Conservation (phyloP, 768 basidiomycete genomes). For the Dendrothele bispora region DNA sequence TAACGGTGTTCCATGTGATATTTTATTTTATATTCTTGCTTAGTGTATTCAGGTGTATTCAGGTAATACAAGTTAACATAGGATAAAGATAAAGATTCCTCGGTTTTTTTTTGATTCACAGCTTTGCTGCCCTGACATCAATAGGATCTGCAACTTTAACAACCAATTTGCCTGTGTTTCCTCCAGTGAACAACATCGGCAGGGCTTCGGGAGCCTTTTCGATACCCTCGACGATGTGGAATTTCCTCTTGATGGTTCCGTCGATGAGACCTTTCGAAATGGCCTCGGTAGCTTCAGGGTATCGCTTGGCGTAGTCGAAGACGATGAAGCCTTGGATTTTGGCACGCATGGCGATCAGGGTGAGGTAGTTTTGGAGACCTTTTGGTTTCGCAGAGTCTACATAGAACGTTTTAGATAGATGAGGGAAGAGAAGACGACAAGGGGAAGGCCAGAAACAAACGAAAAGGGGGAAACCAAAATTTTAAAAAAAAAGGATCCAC, state of each 20-base stretch:
- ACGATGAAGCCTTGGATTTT: constrained; percentile 84
- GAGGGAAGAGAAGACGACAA: constrained; percentile 48
- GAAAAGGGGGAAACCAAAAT: not conserved
- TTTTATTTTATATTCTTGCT: too few relatives aligned
- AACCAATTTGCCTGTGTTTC: constrained; percentile 82
- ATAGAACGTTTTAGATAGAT: not conserved
- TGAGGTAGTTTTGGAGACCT: constrained; percentile 61
- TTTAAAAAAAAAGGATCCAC: constrained; percentile 18
- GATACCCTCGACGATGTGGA: constrained; percentile 76
- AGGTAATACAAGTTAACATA: too few relatives aligned
- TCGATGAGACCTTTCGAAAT: constrained; percentile 57
- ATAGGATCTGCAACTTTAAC: too few relatives aligned
- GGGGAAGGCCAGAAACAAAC: constrained; percentile 42
- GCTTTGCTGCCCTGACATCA: too few relatives aligned
- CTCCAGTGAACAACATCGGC: constrained; percentile 70
- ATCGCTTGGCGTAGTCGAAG: constrained; percentile 74
- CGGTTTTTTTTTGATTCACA: too few relatives aligned
- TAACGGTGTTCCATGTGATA: too few relatives aligned
- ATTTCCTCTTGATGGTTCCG: constrained; percentile 77
- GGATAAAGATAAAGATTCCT: too few relatives aligned
- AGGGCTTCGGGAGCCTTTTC: constrained; percentile 73
- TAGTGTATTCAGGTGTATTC: too few relatives aligned
- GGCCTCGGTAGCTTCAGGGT: constrained; percentile 54
- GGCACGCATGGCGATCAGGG: constrained; percentile 74
- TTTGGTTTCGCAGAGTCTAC: not conserved